phyloP scores from a whole-genome alignment of 331 rosid species.

The Malus hybrid region DNA sequence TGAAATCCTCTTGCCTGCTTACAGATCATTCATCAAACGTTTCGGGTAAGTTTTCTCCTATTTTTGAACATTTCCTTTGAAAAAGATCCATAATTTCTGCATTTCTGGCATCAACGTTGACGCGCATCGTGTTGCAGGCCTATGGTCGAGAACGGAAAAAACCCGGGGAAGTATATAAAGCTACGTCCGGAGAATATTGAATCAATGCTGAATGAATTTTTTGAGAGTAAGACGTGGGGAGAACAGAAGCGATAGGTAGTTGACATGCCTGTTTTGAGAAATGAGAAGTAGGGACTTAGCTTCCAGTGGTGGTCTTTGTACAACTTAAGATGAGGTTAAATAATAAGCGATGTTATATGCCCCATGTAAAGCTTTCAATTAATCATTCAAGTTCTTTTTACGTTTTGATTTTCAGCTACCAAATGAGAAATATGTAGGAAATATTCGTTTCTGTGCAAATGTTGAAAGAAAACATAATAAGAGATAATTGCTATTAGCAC shows the following conservation, averaged over 20 bases:
- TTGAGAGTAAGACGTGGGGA: slow-evolving; percentile 76
- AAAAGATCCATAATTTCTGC: too few species aligned
- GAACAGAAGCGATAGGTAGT: slow-evolving; percentile 72
- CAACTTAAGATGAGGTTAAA: neutral
- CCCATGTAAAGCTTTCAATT: neutral
- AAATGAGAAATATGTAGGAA: neutral
- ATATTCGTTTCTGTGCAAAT: neutral
- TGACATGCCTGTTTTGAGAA: neutral
- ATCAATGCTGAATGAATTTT: slow-evolving; percentile 73
- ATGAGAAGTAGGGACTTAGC: neutral
- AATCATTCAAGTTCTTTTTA: neutral
- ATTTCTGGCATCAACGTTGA: neutral
- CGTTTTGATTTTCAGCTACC: neutral
- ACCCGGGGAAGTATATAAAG: slow-evolving; percentile 65
- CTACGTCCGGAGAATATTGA: slow-evolving; percentile 66
- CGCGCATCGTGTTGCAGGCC: slow-evolving; percentile 48
- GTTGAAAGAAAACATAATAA: too few species aligned
- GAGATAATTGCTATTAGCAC: too few species aligned
- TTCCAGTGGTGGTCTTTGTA: neutral
- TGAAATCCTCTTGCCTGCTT: slow-evolving; percentile 92
- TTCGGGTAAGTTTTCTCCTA: slow-evolving; percentile 45
- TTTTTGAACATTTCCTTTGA: neutral
- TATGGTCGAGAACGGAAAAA: slow-evolving; percentile 80
- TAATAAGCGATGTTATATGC: neutral
- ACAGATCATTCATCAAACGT: slow-evolving; percentile 83